These are phyloP conservation scores for Kodamaea fukazawae DNA, from an alignment of 805 yeast genomes.

Conservation along the genomic window DNA sequence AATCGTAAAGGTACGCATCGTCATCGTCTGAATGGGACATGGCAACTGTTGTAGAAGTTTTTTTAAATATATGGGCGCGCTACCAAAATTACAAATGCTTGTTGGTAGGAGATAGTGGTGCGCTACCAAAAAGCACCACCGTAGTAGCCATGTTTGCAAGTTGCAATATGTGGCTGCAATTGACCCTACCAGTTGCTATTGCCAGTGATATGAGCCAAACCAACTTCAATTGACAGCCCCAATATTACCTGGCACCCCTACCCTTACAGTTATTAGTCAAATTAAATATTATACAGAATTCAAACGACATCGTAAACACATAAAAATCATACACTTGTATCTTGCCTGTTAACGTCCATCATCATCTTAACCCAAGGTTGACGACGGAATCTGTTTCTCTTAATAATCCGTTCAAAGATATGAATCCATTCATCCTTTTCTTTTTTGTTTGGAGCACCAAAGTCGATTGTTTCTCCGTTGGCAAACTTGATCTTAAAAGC, in stretches of 20 bases:
- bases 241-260: no score
- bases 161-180: no score
- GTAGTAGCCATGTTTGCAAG: no score
- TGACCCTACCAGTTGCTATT: no score
- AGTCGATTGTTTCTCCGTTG: conserved; percentile 78
- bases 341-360: conserved; percentile 19
- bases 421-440: conserved; percentile 67
- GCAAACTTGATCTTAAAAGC: conserved; percentile 73
- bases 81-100: no score
- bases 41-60: conserved; percentile 2
- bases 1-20: conserved; percentile 66
- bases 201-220: no score
- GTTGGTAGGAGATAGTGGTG: not conserved
- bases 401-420: conserved; percentile 54
- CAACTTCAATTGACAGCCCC: no score
- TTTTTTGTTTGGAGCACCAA: conserved; percentile 72
- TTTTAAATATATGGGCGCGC: not conserved
- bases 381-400: conserved; percentile 54
- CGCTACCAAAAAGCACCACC: no score
- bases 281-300: no score
- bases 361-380: conserved; percentile 58
- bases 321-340: no score
- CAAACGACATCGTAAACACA: no score
- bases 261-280: not conserved
- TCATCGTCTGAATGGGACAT: conserved; percentile 50